Evolutionary conservation across 495 filamentous ascomycete genomes (phyloP), one percentile per base, ranked within the genome.

Genomic region (Aspergillus saccharolyticus): DNA sequence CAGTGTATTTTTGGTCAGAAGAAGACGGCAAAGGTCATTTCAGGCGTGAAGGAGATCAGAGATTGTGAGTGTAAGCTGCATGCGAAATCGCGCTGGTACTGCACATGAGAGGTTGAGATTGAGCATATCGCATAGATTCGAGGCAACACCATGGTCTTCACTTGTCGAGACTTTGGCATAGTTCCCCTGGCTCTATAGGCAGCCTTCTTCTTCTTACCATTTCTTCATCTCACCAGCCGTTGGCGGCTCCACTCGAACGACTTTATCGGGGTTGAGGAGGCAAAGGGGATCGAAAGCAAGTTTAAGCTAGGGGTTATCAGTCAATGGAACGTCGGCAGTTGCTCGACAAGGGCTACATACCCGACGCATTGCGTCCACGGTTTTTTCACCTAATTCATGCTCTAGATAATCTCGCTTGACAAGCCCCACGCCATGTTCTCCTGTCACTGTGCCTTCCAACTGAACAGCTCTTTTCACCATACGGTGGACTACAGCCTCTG

Each of bases 261-360:
- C 76, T 64, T 88, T 88, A 69, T 88, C 84, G 57, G 81, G 85
- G 64, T 88, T 88, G 30, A 87, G 77, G 54, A 87, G 58, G 64
- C 85, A 83, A 21, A 83, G 73, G 8, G 85, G 85, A 64, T 88
- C 85, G 59, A 83, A 81, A 6, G 85, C 83, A 61, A 81, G 69
- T 75, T 88, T 88, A 45, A 87, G 66, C 83, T 85, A 58, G 44
- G 25, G 45, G 55, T 51, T n/a, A 49, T 46, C 55, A 25, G 39
- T 45, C 16, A 52, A 58, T 68, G 19, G 20, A 54, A 44, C 0
- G 17, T 17, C 25, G 25, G 46, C 7, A 57, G 33, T 19, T 56
- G 18, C 30, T 39, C 2, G 4, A 39, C 14, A 39, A 44, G 33
- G 44, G 28, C 20, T 45, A 78, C 80, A 72, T 71, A 85, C 80